Evolutionary conservation across 2,329 filamentous ascomycete species (phyloP).

Genomic region (Monascus ruber): DNA sequence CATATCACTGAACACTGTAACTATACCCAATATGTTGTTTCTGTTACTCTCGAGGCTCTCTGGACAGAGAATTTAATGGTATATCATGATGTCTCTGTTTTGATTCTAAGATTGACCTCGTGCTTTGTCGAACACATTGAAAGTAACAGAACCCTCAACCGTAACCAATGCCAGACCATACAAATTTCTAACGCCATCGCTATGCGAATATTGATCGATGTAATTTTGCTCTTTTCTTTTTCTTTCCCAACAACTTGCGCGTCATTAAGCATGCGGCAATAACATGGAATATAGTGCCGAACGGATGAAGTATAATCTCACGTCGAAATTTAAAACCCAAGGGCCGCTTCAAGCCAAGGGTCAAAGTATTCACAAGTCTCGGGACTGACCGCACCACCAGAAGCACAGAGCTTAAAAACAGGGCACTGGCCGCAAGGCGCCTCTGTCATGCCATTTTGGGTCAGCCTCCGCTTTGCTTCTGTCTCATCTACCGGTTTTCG

Average conservation of each 20-base stretch:
- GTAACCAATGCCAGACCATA: constrained; percentile 3
- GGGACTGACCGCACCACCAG: constrained; percentile 81
- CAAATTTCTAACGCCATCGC: constrained; percentile 23
- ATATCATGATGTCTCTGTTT: neutral
- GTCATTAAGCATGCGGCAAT: too few species aligned
- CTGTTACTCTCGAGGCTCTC: neutral
- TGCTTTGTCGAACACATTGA: neutral
- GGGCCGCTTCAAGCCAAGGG: constrained; percentile 55
- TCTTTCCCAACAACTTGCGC: too few species aligned
- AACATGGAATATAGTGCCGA: too few species aligned
- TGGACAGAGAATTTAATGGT: neutral
- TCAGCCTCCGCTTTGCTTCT: constrained; percentile 30
- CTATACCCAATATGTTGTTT: constrained; percentile 12
- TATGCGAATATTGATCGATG: constrained; percentile 18
- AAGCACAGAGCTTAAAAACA: constrained; percentile 83
- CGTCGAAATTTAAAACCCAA: constrained; percentile 20
- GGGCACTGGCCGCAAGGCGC: constrained; percentile 85
- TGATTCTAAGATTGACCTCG: neutral
- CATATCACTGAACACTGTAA: constrained; percentile 3
- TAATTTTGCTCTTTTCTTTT: too few species aligned
- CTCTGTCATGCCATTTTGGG: constrained; percentile 70
- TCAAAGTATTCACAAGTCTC: constrained; percentile 87
- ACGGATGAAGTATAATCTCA: constrained; percentile 1
- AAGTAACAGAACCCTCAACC: neutral
- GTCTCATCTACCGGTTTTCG: constrained; percentile 20